Percentiles rank a stretch among this genome's conserved stretches.
Conservation (phyloP, 2,329 filamentous ascomycete species). For the Periglandula ipomoeae region DNA sequence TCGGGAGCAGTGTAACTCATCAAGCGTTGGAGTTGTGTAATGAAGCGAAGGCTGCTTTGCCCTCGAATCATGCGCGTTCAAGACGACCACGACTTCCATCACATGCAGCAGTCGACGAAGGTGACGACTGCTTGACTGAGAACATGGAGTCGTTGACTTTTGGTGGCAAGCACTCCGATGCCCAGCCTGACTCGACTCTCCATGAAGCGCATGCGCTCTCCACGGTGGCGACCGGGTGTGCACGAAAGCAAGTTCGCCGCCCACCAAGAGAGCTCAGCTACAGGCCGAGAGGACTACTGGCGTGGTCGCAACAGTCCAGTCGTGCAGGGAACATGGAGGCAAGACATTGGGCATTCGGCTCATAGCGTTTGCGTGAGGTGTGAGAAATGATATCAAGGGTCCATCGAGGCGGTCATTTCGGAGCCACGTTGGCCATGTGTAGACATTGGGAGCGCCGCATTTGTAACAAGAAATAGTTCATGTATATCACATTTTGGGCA, state of each 20-base stretch:
- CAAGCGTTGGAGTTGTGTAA: conserved; percentile 14
- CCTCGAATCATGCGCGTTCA: conserved; percentile 1
- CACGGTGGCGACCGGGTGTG: neutral
- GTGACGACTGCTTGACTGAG: too few relatives aligned
- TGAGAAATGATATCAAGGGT: neutral
- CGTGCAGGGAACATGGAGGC: neutral
- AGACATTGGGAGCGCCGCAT: neutral
- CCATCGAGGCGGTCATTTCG: neutral
- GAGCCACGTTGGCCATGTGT: neutral
- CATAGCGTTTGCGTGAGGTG: neutral
- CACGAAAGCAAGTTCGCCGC: neutral
- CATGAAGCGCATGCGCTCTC: neutral
- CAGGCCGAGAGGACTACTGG: neutral
- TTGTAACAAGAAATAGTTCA: neutral
- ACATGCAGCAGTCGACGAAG: neutral
- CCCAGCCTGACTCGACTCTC: neutral
- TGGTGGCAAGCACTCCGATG: neutral
- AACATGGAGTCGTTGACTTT: neutral
- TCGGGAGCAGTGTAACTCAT: conserved; percentile 15
- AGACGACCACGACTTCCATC: neutral
- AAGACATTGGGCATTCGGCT: neutral
- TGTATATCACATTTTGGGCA: neutral
- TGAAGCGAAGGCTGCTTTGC: conserved; percentile 11
- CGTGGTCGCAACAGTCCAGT: neutral
- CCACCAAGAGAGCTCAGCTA: neutral